phyloP scores from a whole-genome alignment of 2,329 filamentous ascomycete genomes.

The Xylaria sp. region DNA sequence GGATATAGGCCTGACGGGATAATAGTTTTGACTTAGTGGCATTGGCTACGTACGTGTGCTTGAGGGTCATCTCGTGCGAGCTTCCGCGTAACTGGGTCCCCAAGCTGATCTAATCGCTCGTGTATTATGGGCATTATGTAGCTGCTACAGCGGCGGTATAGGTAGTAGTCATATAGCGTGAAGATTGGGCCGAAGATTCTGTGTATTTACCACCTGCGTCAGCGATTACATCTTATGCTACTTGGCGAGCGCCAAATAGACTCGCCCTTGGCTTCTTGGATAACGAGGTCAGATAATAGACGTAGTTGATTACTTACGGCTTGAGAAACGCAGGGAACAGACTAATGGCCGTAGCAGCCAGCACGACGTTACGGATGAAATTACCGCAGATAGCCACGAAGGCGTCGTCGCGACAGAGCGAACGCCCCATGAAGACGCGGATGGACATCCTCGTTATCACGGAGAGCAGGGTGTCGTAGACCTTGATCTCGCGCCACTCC shows the following conservation, averaged over 20 bases:
- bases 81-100: constrained; percentile 35
- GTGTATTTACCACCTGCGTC: not conserved
- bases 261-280: not conserved
- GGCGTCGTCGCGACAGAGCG: constrained; percentile 46
- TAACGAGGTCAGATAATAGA: not conserved
- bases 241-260: not conserved
- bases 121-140: constrained; percentile 51
- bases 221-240: not conserved
- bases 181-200: constrained; percentile 49
- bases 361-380: constrained; percentile 49
- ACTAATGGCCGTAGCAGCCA: constrained; percentile 48
- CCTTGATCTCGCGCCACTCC: constrained; percentile 49
- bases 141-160: constrained; percentile 48
- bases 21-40: not conserved
- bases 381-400: constrained; percentile 49
- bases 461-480: constrained; percentile 51
- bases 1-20: not conserved
- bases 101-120: constrained; percentile 44
- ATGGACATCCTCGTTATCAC: constrained; percentile 49
- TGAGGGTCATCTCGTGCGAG: constrained; percentile 34
- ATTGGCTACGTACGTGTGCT: constrained; percentile 36
- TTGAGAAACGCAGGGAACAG: constrained; percentile 48
- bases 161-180: constrained; percentile 48
- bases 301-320: constrained; percentile 42
- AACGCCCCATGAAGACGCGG: constrained; percentile 49